Conservation (phyloP, 1,284 basidiomycete genomes). For the Puccinia hordei region DNA sequence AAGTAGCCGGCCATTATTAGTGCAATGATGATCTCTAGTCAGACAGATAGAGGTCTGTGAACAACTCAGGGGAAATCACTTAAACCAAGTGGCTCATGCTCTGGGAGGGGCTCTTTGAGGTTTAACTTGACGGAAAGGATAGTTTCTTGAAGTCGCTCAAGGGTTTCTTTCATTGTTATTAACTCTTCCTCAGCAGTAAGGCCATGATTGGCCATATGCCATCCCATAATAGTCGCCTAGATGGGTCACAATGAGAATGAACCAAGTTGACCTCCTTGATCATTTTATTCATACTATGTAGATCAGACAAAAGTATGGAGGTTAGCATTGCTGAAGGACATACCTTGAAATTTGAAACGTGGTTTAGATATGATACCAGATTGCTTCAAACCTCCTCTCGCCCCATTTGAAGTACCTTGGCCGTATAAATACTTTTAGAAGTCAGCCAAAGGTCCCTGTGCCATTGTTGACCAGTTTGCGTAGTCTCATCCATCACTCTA, state of each 20-base stretch:
- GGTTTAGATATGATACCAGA: conserved; percentile 51
- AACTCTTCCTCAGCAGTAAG: conserved; percentile 54
- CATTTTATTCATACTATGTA: too few relatives aligned
- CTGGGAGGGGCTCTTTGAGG: too few relatives aligned
- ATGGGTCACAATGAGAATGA: too few relatives aligned
- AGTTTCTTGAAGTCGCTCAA: neutral
- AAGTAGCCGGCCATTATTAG: too few relatives aligned
- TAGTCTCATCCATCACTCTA: conserved; percentile 44
- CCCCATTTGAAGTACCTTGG: conserved; percentile 47
- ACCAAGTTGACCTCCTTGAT: too few relatives aligned
- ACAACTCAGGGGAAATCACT: too few relatives aligned
- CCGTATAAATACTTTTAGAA: conserved; percentile 51
- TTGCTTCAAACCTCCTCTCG: conserved; percentile 53
- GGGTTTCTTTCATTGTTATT: neutral
- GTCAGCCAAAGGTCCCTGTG: conserved; percentile 54
- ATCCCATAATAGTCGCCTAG: conserved; percentile 54
- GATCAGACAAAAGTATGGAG: too few relatives aligned
- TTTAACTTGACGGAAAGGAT: neutral
- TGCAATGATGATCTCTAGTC: too few relatives aligned
- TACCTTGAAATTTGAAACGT: conserved; percentile 38
- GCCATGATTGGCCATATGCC: conserved; percentile 53
- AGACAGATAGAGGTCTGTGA: too few relatives aligned
- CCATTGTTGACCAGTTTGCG: conserved; percentile 52
- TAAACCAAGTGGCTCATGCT: too few relatives aligned
- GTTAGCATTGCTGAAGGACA: neutral